A percentile compares a stretch with the other conserved stretches of the same genome.
Evolutionary conservation across 441 rosid species (phyloP).

Genomic region (Metrosideros polymorpha): DNA sequence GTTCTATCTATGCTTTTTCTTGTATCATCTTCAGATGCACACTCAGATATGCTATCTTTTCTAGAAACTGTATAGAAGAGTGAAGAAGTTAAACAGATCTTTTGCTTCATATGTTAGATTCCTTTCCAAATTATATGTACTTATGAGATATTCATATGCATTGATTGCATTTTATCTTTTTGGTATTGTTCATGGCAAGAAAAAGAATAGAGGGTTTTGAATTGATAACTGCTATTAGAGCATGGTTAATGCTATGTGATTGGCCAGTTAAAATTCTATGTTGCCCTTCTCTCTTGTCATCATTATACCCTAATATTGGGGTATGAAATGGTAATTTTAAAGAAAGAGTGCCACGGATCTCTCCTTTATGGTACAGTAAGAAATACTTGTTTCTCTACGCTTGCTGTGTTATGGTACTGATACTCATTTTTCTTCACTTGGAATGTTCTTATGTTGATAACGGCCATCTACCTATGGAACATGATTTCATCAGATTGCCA

Average conservation of each 20-base stretch:
- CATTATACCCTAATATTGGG: not conserved
- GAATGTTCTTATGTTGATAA: not conserved
- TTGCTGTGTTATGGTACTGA: not conserved
- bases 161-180: not conserved
- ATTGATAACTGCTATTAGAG: not conserved
- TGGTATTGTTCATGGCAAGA: not conserved
- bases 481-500: constrained; percentile 35
- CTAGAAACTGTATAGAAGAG: not conserved
- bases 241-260: not conserved
- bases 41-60: not conserved
- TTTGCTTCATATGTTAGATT: not conserved
- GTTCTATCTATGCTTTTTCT: not conserved
- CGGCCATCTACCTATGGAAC: not conserved
- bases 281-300: not conserved
- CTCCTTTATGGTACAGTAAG: not conserved
- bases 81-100: not conserved
- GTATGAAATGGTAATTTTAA: not conserved
- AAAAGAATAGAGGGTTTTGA: not conserved
- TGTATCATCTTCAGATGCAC: not conserved
- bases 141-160: not conserved
- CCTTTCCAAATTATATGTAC: not conserved
- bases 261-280: not conserved
- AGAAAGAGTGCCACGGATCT: not conserved
- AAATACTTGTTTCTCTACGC: not conserved
- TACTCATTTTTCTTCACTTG: not conserved